Base-by-base conservation (phyloP, 2,329 filamentous ascomycete species). In the Didymellaceae sp. region DNA sequence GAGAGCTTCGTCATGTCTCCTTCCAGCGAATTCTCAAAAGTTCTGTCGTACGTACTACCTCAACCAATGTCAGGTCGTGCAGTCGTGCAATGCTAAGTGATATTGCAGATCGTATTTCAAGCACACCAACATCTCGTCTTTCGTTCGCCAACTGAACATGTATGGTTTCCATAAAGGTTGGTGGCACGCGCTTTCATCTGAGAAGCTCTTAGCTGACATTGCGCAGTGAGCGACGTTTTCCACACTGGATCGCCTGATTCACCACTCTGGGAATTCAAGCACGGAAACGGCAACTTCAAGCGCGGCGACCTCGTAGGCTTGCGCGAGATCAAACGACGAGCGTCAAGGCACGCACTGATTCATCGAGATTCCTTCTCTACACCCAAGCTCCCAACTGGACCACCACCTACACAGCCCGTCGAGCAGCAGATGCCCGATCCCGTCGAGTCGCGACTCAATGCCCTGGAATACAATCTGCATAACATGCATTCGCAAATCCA, bases 1-100 rank as follows among this genome's bases (percentile, higher is more conserved):
- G 94, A 99, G 73, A 97, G 94, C 76, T 99, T 99, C 73, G 91
- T 99, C 68, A 97, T 99, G 91, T 96, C 92, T 17, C 94, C 94
- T 13, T 96, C 92, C 7, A 90, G 90, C 67, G 94, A 97, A 72
- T 99, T 99, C 72, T 96, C 93, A 58, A 97, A 97, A 82, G 94
- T 97, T 44, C 81, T 99, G 69, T 91, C 94, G 93, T 97, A 84
- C 74, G 89, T 86, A 35, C 54, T 54, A 58, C 61, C 45, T 33
- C 57, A 61, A 63, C 62, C 61, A 49, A 63, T 42, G 37, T 55
- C 53, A 46, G 52, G 61, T 65, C 62, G 62, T 63, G 63, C 55
- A 69, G 61, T 65, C 62, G 62, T 63, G 63, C 55, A 69, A 62
- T 37, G 52, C 57, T 63, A 57, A 63, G 58, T 54, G 40, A 45